Conservation (phyloP, 352 stramenopile species). For the Globisporangium radiosum region DNA sequence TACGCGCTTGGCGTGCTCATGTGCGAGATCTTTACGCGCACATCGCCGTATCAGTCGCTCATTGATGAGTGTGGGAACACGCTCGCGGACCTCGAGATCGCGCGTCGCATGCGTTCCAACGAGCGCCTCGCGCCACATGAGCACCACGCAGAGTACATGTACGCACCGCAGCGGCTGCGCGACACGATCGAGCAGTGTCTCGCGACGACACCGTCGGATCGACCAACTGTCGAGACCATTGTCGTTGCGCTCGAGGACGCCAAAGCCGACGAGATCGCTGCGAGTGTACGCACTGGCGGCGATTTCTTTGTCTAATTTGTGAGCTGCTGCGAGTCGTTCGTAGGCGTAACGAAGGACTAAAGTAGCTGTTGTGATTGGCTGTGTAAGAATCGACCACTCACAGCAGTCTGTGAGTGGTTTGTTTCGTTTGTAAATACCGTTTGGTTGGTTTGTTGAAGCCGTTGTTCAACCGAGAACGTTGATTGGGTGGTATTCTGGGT, state of each 20-base stretch:
- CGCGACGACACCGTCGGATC: constrained; percentile 39
- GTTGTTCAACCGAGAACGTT: too few species aligned
- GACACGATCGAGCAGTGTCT: constrained; percentile 36
- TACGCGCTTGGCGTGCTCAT: constrained; percentile 63
- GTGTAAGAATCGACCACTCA: too few species aligned
- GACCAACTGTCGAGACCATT: constrained; percentile 41
- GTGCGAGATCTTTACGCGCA: constrained; percentile 49
- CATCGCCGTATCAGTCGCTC: constrained; percentile 37
- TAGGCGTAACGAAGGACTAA: too few species aligned
- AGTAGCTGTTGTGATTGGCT: too few species aligned
- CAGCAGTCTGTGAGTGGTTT: too few species aligned
- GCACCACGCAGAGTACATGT: constrained; percentile 30
- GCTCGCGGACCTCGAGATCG: constrained; percentile 43
- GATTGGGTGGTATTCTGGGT: too few species aligned
- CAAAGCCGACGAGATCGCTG: constrained; percentile 22
- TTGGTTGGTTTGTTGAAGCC: too few species aligned
- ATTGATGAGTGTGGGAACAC: constrained; percentile 44
- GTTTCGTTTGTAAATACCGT: too few species aligned
- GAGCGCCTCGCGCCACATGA: constrained; percentile 39
- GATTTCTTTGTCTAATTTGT: constrained; percentile 14
- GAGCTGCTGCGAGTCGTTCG: neutral
- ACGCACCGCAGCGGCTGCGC: constrained; percentile 29
- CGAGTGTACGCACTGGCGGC: constrained; percentile 12
- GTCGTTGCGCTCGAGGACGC: constrained; percentile 33
- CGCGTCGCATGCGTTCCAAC: constrained; percentile 25